These are phyloP conservation scores for Cicer pinnatifidum DNA, from an alignment of 306 rosid genomes.

Conservation along the genomic window DNA sequence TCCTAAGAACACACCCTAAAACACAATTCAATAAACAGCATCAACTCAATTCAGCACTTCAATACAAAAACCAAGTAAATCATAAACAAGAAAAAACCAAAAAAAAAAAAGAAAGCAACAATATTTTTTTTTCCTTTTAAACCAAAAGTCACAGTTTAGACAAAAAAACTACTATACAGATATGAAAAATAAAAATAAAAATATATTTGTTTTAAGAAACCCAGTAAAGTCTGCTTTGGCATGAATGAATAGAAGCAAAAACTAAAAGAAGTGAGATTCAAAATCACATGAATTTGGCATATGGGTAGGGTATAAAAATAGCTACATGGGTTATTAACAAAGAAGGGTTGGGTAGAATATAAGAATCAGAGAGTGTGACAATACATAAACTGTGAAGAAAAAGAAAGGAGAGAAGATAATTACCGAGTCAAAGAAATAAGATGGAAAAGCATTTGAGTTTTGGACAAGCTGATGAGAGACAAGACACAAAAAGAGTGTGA, in stretches of 20 bases:
- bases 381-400: not conserved
- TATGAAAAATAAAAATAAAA: not conserved
- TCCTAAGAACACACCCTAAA: constrained; percentile 42
- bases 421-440: constrained; percentile 32
- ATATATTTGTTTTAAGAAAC: not conserved
- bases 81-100: not conserved
- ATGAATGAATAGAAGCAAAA: constrained; percentile 36
- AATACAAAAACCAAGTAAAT: constrained; percentile 11
- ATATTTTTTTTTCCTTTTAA: not conserved
- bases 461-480: not conserved
- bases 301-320: constrained; percentile 10
- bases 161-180: constrained; percentile 3
- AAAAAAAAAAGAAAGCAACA: not conserved
- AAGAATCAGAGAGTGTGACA: not conserved
- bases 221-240: constrained; percentile 22
- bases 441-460: not conserved
- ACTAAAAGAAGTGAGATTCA: constrained; percentile 41
- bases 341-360: not conserved
- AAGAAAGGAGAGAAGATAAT: not conserved
- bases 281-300: constrained; percentile 34
- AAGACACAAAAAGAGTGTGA: constrained; percentile 3
- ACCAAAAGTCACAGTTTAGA: constrained; percentile 31
- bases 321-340: constrained; percentile 11
- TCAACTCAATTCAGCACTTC: constrained; percentile 44
- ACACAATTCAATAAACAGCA: constrained; percentile 30